These are phyloP conservation scores for Posidonia oceanica DNA, from an alignment of 116 monocot genomes.

Conservation along the genomic window DNA sequence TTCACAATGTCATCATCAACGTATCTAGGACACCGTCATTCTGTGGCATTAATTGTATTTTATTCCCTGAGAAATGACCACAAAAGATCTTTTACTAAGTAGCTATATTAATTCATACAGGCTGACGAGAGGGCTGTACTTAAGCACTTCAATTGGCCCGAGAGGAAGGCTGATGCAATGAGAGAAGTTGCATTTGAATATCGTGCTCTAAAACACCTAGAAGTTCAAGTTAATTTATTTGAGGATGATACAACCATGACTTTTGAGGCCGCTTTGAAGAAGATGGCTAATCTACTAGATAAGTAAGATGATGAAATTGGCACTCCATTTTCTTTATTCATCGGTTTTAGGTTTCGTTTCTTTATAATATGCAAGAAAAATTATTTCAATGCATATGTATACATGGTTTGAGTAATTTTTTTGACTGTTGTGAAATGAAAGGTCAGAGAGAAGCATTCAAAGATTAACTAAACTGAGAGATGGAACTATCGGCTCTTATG, in stretches of 20 bases:
- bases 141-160: slow-evolving; percentile 92
- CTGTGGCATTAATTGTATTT: too few relatives aligned
- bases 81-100: background rate
- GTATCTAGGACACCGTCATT: background rate
- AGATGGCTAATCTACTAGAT: slow-evolving; percentile 45
- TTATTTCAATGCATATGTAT: too few relatives aligned
- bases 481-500: slow-evolving; percentile 27
- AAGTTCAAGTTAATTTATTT: slow-evolving; percentile 32
- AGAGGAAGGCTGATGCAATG: slow-evolving; percentile 80
- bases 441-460: slow-evolving; percentile 59
- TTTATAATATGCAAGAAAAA: too few relatives aligned
- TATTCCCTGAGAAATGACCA: too few relatives aligned
- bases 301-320: slow-evolving; percentile 24
- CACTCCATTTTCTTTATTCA: too few relatives aligned
- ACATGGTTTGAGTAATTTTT: background rate
- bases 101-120: slow-evolving; percentile 11
- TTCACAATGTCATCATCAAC: too few relatives aligned
- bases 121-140: slow-evolving; percentile 90
- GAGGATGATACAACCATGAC: slow-evolving; percentile 30
- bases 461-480: slow-evolving; percentile 47
- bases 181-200: slow-evolving; percentile 80
- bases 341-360: too few relatives aligned
- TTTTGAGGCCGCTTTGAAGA: slow-evolving; percentile 48
- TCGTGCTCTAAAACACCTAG: slow-evolving; percentile 47
- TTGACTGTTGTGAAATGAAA: slow-evolving; percentile 6